Percentiles rank a stretch among this genome's conserved stretches.
Evolutionary conservation across 345 rosid genomes (phyloP).

Genomic region (Pugionium cornutum): DNA sequence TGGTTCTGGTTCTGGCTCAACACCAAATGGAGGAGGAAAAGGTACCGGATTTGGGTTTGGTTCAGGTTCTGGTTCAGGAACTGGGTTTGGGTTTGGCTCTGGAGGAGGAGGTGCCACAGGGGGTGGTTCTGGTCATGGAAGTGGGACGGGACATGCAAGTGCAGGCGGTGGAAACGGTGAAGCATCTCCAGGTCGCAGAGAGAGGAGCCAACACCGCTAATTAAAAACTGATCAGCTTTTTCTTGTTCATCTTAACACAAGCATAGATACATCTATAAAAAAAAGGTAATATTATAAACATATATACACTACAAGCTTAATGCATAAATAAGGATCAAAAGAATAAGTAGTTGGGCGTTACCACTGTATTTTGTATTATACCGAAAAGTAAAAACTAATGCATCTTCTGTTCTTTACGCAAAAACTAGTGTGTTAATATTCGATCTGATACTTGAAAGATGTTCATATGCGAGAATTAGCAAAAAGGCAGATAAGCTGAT

Average conservation of each 20-base stretch:
- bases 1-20: constrained; percentile 76
- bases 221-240: constrained; percentile 8
- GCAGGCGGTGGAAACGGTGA: constrained; percentile 41
- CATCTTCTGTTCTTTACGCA: constrained; percentile 7
- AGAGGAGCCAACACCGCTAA: constrained; percentile 35
- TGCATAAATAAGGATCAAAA: constrained; percentile 27
- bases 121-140: constrained; percentile 68
- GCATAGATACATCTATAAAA: constrained; percentile 14
- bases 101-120: constrained; percentile 65
- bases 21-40: constrained; percentile 71
- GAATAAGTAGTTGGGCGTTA: constrained; percentile 22
- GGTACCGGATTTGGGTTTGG: constrained; percentile 77
- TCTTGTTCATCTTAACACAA: constrained; percentile 27
- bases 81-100: constrained; percentile 68
- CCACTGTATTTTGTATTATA: constrained; percentile 21
- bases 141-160: constrained; percentile 48
- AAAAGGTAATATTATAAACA: background rate
- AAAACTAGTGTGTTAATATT: background rate
- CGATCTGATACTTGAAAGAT: no score
- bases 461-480: background rate
- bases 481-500: background rate
- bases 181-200: constrained; percentile 35
- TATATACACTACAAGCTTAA: constrained; percentile 17
- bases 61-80: constrained; percentile 64
- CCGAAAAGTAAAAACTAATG: background rate